Evolutionary conservation across 352 stramenopile species (phyloP).

Genomic region (Nothophytophthora sp.): DNA sequence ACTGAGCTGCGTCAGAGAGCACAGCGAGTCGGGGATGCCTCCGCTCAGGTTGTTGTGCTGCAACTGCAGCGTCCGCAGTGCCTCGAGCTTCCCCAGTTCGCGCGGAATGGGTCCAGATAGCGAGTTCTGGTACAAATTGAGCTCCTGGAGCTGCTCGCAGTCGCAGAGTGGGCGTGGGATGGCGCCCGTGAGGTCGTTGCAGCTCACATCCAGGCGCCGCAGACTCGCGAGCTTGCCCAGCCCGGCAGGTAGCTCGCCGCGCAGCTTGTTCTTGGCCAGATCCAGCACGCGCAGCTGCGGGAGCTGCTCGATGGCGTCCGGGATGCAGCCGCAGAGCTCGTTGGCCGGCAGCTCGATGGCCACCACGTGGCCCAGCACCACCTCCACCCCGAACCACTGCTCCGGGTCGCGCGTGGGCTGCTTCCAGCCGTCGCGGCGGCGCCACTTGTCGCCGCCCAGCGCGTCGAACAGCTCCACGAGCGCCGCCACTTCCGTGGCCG

Average conservation of each 20-base stretch:
- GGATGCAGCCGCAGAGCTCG: constrained; percentile 21
- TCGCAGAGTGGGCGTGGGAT: constrained; percentile 47
- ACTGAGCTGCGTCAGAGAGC: constrained; percentile 52
- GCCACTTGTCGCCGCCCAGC: constrained; percentile 69
- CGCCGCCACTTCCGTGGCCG: constrained; percentile 56
- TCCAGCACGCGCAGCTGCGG: constrained; percentile 71
- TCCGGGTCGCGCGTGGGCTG: constrained; percentile 70
- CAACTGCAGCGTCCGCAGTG: constrained; percentile 73
- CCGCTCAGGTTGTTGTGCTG: constrained; percentile 85
- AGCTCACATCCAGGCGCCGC: constrained; percentile 74
- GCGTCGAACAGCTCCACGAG: constrained; percentile 77
- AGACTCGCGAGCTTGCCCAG: constrained; percentile 58
- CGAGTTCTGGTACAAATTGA: constrained; percentile 82
- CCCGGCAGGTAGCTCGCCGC: constrained; percentile 57
- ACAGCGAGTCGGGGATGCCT: constrained; percentile 49
- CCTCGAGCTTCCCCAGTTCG: constrained; percentile 53
- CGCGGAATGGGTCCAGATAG: constrained; percentile 57
- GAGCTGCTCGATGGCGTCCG: constrained; percentile 47
- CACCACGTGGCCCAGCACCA: constrained; percentile 70
- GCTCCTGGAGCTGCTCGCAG: constrained; percentile 68
- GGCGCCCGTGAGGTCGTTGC: constrained; percentile 66
- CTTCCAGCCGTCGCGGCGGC: constrained; percentile 76
- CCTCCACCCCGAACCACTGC: constrained; percentile 80
- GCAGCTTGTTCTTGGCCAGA: constrained; percentile 81
- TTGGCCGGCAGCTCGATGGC: constrained; percentile 59